Percentiles rank a stretch among this genome's conserved stretches.
phyloP scores from a whole-genome alignment of 768 basidiomycete genomes.

The Tylopilus balloui region DNA sequence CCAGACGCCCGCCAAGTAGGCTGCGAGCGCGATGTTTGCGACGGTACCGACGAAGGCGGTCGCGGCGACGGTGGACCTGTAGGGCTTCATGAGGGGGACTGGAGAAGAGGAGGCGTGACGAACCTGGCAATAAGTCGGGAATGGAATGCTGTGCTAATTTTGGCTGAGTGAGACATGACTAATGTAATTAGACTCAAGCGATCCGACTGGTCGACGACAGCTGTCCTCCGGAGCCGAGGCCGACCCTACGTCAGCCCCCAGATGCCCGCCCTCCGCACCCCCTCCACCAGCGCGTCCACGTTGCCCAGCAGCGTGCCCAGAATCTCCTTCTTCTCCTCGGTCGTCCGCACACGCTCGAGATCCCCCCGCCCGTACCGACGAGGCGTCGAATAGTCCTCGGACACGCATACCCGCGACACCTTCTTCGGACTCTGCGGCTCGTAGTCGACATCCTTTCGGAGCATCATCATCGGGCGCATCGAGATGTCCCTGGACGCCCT shows the following conservation, averaged over 20 bases:
- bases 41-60: slow-evolving; percentile 38
- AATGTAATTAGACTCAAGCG: background rate
- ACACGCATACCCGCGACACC: slow-evolving; percentile 31
- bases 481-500: slow-evolving; percentile 18
- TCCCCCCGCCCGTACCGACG: slow-evolving; percentile 10
- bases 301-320: slow-evolving; percentile 83
- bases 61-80: slow-evolving; percentile 36
- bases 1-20: slow-evolving; percentile 41
- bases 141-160: slow-evolving; percentile 4
- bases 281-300: slow-evolving; percentile 86
- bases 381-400: slow-evolving; percentile 18
- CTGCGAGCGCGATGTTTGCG: slow-evolving; percentile 38
- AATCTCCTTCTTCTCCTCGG: slow-evolving; percentile 79
- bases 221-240: background rate
- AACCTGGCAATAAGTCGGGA: background rate
- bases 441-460: slow-evolving; percentile 68
- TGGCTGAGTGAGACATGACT: slow-evolving; percentile 12
- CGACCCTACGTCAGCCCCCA: slow-evolving; percentile 63
- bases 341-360: slow-evolving; percentile 42
- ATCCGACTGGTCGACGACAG: background rate
- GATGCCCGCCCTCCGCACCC: slow-evolving; percentile 80
- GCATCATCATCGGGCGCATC: slow-evolving; percentile 56
- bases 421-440: slow-evolving; percentile 70
- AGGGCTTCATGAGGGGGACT: slow-evolving; percentile 3
- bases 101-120: background rate